Base-by-base conservation (phyloP, 352 stramenopile genomes). In the Pythium pyrilobum region DNA sequence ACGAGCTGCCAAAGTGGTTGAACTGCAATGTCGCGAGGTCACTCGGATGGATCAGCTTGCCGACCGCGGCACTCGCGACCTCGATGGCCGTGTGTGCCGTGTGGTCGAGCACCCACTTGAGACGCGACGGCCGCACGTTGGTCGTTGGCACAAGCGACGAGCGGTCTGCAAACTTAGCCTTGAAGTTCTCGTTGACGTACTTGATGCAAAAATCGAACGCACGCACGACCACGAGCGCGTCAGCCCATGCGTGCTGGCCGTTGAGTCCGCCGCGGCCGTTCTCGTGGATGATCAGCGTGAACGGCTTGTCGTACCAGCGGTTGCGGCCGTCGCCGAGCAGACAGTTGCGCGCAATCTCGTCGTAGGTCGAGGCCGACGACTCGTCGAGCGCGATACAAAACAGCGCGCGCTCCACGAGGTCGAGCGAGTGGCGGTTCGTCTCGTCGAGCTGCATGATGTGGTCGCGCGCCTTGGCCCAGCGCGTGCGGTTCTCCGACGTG, bases 291-390 rank as follows among this genome's bases (percentile, higher is more conserved):
- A 99, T 88, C 27, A 99, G 61, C 66, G 97, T 97, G 62, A 99
- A 92, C 12, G 92, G 93, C 72, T 99, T 99, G 76, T 99, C 96
- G 68, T 98, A 99, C 89, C 92, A 99, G 57, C 96, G 92, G 77
- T 99, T 99, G 57, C 85, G 77, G 25, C 94, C 95, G 40, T 96
- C 84, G 32, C 85, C 87, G 3, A 93, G 76, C 46, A 96, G 68
- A 27, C 75, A 87, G 46, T 85, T 94, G 62, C 80, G 84, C 11
- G 84, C 84, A 27, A 92, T 92, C 46, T 95, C 81, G 47, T 96
- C 87, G 60, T 85, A 86, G 0, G 75, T 90, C 16, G 81, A 67
- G 1, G 84, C 81, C 24, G 77, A 88, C 39, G 77, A 86, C 50
- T 98, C 90, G 38, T 95, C 84, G 25, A 99, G 65, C 52, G 89